These are phyloP conservation scores for Flueggea neowawraea DNA, from an alignment of 441 rosid species.

Conservation along the genomic window DNA sequence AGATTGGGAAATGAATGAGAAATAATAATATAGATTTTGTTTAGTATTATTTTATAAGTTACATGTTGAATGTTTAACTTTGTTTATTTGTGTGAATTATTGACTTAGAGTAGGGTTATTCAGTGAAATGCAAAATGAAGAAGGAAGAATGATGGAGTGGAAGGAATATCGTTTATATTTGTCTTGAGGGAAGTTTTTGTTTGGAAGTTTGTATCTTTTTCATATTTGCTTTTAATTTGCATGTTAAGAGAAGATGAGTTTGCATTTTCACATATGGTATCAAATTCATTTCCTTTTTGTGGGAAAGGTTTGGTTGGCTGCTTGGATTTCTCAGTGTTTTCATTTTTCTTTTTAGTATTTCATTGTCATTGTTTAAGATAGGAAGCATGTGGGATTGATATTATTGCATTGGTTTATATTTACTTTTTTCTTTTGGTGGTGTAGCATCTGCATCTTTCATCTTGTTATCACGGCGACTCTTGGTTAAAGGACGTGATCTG, in stretches of 20 bases:
- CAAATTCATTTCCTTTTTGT: not conserved
- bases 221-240: not conserved
- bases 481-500: conserved; percentile 10
- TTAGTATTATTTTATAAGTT: not conserved
- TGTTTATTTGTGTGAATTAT: no score
- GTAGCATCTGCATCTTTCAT: not conserved
- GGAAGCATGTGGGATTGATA: not conserved
- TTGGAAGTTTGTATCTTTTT: not conserved
- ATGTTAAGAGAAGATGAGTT: not conserved
- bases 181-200: not conserved
- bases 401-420: not conserved
- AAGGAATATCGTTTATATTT: not conserved
- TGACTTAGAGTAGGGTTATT: not conserved
- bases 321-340: not conserved
- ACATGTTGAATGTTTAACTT: no score
- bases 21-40: not conserved
- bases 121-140: not conserved
- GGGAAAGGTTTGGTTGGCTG: not conserved
- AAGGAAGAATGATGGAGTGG: not conserved
- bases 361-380: not conserved
- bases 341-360: no score
- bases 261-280: not conserved
- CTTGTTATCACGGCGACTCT: conserved; percentile 1
- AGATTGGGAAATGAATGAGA: not conserved
- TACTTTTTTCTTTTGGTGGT: not conserved